phyloP scores from a whole-genome alignment of 2,329 filamentous ascomycete species.

The Exophiala spinifera region DNA sequence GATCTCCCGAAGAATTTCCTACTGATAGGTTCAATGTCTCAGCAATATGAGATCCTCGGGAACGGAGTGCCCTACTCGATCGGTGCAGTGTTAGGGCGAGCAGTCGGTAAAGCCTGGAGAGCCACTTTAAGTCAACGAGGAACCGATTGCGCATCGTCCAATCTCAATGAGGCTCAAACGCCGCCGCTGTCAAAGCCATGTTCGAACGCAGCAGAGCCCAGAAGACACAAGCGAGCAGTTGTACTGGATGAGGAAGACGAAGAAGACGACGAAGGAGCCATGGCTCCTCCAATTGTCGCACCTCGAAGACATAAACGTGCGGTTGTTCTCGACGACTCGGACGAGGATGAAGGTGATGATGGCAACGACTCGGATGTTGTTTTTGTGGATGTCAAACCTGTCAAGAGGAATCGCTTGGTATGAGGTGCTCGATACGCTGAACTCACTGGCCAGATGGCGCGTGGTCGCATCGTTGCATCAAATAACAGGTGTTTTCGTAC shows the following conservation, averaged over 20 bases:
- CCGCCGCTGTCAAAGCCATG: too few relatives aligned
- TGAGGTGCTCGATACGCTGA: too few relatives aligned
- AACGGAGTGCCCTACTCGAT: slow-evolving; percentile 73
- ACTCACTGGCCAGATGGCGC: too few relatives aligned
- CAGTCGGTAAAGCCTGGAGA: slow-evolving; percentile 71
- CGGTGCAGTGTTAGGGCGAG: slow-evolving; percentile 63
- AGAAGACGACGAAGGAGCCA: too few relatives aligned
- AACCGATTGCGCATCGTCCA: background rate
- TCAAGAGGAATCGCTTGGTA: too few relatives aligned
- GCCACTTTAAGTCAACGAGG: background rate
- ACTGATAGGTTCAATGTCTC: slow-evolving; percentile 54
- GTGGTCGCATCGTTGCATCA: too few relatives aligned
- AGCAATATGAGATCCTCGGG: slow-evolving; percentile 67
- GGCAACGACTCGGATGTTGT: too few relatives aligned
- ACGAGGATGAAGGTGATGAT: too few relatives aligned
- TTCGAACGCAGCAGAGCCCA: background rate
- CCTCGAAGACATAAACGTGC: background rate
- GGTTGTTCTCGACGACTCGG: background rate
- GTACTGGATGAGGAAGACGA: background rate
- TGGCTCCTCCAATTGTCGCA: background rate
- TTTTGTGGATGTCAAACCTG: too few relatives aligned
- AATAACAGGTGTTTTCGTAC: too few relatives aligned
- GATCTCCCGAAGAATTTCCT: slow-evolving; percentile 69
- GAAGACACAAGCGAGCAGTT: background rate
- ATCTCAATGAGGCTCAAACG: background rate